Base-by-base conservation (phyloP, 2,329 filamentous ascomycete genomes). In the Botrytis cinerea region DNA sequence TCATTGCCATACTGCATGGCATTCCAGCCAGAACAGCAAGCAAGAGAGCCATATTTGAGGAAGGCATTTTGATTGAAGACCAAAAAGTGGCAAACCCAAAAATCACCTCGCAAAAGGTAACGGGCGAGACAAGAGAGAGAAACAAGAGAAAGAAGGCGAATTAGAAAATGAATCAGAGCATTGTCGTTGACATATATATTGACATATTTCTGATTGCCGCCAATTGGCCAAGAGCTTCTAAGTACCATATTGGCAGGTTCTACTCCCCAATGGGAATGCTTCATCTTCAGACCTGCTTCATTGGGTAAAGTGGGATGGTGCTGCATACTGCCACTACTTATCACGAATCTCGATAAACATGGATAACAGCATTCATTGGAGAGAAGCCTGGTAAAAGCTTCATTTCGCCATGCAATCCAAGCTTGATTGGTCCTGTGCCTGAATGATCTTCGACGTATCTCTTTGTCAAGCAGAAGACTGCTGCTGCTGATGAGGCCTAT, bases 221-320 rank as follows among this genome's bases (percentile, higher is more conserved):
- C 32, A 35, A 67, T 32, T 69, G 46, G 35, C 40, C 62, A 69
- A 68, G 28, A 72, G 35, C 40, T 40, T 43, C 20, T 25, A 20
- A 51, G 20, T 60, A 48, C 62, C 62, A 40, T 60, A 68, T 60
- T 60, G 62, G 51, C 57, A 68, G 71, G 62, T 60, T 60, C 51
- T 32, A 48, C 10, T 32, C 25, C 22, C 25, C 20, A 38, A 51
- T 69, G 18, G 71, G 35, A 28, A 48, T 72, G 25, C 22, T 32
- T 28, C 28, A 61, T 20, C 16, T 38, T 70, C 54, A 60, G 51
- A 61, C 67, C 67, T 70, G 46, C 67, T 61, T 38, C 28, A 61
- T 61, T 7, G 28, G 54, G 67, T 25, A 45, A 70, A 43, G 54
- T 38, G 54, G 28, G 20, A 61, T 46, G 28, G 20, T 70, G 51